phyloP scores from a whole-genome alignment of 768 basidiomycete species.

The Calocera viscosa region DNA sequence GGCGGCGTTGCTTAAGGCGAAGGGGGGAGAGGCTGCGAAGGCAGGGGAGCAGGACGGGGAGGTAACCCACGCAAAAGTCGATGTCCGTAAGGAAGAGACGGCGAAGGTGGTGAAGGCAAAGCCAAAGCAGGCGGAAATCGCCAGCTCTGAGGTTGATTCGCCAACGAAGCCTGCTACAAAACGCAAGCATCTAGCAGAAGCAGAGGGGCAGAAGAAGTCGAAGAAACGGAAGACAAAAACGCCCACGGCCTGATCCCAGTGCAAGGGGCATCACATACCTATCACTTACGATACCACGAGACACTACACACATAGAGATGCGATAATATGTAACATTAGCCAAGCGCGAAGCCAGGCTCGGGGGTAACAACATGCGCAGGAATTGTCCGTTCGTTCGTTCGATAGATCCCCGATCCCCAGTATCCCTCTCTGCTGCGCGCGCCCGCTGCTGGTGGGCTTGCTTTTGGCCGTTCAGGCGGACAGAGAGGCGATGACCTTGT shows the following conservation, averaged over 20 bases:
- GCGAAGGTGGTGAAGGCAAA: neutral
- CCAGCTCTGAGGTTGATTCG: neutral
- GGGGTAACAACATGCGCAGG: neutral
- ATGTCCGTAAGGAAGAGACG: neutral
- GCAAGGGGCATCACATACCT: neutral
- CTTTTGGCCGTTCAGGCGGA: neutral
- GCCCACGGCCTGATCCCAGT: neutral
- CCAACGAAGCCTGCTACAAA: neutral
- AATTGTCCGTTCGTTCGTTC: neutral
- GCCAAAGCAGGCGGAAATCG: neutral
- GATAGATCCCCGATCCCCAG: neutral
- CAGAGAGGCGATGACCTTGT: conserved; percentile 32
- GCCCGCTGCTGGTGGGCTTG: neutral
- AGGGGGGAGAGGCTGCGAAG: neutral
- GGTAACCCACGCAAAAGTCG: neutral
- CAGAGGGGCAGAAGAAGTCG: neutral
- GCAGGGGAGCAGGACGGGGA: neutral
- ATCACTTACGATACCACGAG: neutral
- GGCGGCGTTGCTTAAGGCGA: neutral
- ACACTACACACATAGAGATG: neutral
- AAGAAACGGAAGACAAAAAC: neutral
- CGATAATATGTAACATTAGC: conserved; percentile 5
- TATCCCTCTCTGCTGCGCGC: neutral
- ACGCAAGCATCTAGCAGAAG: neutral
- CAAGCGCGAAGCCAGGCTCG: neutral